These are phyloP conservation scores for Colletotrichum theobromicola DNA, from an alignment of 2,329 filamentous ascomycete species.

Conservation along the genomic window DNA sequence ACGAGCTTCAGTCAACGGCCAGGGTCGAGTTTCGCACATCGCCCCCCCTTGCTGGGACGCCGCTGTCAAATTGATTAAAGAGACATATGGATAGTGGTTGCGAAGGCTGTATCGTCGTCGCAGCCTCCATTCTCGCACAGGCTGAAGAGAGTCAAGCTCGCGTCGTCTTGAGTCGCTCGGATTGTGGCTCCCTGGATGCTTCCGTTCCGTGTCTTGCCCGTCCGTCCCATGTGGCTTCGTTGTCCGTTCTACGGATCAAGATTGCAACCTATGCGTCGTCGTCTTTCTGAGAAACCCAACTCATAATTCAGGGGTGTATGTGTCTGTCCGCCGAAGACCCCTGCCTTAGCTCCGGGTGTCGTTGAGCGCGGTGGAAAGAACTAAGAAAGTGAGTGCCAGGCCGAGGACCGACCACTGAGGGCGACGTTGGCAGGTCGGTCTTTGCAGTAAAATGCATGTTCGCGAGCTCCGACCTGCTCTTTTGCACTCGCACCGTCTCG, in stretches of 20 bases:
- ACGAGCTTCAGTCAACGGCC: background rate
- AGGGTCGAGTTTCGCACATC: background rate
- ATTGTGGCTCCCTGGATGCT: background rate
- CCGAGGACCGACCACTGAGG: background rate
- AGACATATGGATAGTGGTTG: background rate
- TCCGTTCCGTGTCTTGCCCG: background rate
- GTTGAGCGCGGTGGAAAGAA: background rate
- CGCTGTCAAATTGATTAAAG: conserved; percentile 6
- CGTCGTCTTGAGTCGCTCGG: background rate
- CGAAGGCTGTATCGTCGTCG: background rate
- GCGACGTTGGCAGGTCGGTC: background rate
- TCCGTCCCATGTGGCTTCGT: background rate
- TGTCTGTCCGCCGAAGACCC: conserved; percentile 5
- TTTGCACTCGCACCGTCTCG: conserved; percentile 15
- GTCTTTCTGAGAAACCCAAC: background rate
- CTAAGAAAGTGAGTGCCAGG: conserved; percentile 9
- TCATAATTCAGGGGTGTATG: conserved; percentile 7
- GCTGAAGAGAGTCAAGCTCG: background rate
- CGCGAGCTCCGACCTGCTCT: conserved; percentile 5
- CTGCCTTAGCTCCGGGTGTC: conserved; percentile 19
- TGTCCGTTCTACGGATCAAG: background rate
- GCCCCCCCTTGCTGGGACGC: conserved; percentile 2
- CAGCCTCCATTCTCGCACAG: background rate
- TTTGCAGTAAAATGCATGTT: background rate
- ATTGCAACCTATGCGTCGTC: background rate